Conservation (phyloP, 768 basidiomycete genomes). For the Gelatoporia subvermispora region DNA sequence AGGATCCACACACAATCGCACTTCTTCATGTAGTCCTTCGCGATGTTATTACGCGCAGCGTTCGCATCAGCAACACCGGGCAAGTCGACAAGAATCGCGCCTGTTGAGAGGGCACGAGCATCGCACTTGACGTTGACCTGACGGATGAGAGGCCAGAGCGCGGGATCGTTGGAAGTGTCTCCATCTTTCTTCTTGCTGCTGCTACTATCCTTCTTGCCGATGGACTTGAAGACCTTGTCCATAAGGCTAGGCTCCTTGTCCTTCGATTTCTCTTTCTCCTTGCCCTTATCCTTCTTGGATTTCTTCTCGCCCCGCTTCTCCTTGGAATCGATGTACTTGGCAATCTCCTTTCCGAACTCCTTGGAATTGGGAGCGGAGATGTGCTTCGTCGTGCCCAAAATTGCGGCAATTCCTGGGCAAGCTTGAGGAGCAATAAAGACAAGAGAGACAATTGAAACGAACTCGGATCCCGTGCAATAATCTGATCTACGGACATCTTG, state of each 20-base stretch:
- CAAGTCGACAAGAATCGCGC: conserved; percentile 60
- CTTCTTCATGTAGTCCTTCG: conserved; percentile 65
- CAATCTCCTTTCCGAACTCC: conserved; percentile 48
- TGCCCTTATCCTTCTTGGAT: conserved; percentile 30
- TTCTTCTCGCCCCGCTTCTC: conserved; percentile 49
- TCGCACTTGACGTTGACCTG: conserved; percentile 57
- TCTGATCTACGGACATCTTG: conserved; percentile 45
- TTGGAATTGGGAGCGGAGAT: conserved; percentile 48
- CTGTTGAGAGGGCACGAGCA: conserved; percentile 47
- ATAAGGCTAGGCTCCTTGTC: conserved; percentile 24
- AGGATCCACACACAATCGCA: conserved; percentile 61
- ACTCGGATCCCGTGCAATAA: conserved; percentile 46
- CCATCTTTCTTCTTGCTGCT: conserved; percentile 33
- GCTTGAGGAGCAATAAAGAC: neutral
- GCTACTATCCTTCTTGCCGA: too few species aligned
- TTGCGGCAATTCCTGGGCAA: conserved; percentile 35
- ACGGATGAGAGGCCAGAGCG: conserved; percentile 59
- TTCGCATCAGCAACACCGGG: conserved; percentile 67
- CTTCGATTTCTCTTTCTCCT: conserved; percentile 25
- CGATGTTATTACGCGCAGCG: conserved; percentile 56
- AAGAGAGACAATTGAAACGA: conserved; percentile 11
- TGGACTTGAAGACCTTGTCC: neutral
- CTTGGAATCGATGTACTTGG: conserved; percentile 63
- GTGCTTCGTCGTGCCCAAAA: conserved; percentile 50
- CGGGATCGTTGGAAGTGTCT: conserved; percentile 30